Evolutionary conservation across 2,329 filamentous ascomycete genomes (phyloP).

Genomic region (Fusarium heterosporum): DNA sequence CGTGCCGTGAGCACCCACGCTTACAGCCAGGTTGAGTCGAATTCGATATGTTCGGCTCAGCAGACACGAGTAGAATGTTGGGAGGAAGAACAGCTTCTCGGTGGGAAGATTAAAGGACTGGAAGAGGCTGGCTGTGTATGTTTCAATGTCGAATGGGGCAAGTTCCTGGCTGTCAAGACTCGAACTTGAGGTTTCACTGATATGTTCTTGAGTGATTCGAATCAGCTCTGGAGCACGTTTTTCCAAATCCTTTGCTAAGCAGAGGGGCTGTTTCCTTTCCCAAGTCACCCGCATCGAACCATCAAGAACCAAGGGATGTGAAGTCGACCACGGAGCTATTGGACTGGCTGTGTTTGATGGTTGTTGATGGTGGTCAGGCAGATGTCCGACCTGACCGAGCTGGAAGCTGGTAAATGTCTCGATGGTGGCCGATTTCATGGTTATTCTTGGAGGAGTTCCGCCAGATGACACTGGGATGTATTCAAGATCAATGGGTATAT

Average conservation of each 20-base stretch:
- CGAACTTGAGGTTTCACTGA: neutral
- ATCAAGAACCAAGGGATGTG: neutral
- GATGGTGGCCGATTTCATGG: neutral
- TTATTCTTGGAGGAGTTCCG: neutral
- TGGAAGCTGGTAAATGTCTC: conserved; percentile 4
- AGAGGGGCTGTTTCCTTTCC: neutral
- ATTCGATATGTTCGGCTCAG: conserved; percentile 11
- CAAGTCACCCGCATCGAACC: rapidly evolving
- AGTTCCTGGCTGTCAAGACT: neutral
- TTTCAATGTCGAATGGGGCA: rapidly evolving
- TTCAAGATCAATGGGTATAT: neutral
- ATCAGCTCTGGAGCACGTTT: neutral
- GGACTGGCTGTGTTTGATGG: neutral
- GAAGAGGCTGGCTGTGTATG: neutral
- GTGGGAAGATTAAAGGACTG: neutral
- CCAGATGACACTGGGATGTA: neutral
- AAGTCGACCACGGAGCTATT: conserved; percentile 4
- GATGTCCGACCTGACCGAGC: neutral
- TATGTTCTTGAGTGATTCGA: rapidly evolving
- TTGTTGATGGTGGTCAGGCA: conserved; percentile 2
- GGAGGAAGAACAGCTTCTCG: neutral
- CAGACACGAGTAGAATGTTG: conserved; percentile 10
- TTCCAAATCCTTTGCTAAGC: rapidly evolving
- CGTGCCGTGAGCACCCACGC: neutral
- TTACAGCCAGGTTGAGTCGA: neutral